Conservation (phyloP, 768 basidiomycete genomes). For the Amanita muscaria region DNA sequence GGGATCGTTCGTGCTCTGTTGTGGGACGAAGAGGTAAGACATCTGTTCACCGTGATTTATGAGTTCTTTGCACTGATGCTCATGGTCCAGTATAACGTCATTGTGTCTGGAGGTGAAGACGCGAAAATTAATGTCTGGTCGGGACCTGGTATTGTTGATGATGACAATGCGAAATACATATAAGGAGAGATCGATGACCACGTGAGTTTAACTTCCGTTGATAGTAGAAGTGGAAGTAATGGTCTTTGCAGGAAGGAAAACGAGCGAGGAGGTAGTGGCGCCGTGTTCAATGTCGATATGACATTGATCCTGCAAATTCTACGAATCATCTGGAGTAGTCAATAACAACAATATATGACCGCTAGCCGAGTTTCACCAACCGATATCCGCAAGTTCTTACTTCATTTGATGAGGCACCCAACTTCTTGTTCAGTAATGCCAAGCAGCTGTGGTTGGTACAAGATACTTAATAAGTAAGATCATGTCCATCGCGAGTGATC, state of each 20-base stretch:
- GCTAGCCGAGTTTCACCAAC: no score
- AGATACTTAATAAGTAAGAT: no score
- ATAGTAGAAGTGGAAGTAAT: neutral
- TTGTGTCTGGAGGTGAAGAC: conserved; percentile 47
- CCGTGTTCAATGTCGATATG: no score
- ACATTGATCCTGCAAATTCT: no score
- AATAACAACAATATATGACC: no score
- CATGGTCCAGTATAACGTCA: conserved; percentile 26
- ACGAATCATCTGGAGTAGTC: no score
- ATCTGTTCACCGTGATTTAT: neutral
- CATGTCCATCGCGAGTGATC: no score
- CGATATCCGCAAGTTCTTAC: no score
- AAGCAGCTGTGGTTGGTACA: no score
- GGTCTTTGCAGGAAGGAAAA: neutral
- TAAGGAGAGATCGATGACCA: conserved; percentile 3
- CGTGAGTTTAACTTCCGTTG: neutral
- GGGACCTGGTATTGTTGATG: conserved; percentile 18
- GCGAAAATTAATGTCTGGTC: conserved; percentile 36
- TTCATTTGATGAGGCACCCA: no score
- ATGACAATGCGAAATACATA: conserved; percentile 13
- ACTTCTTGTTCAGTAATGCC: no score
- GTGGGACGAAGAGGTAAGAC: conserved; percentile 45
- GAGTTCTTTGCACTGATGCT: neutral
- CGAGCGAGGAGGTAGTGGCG: conserved; percentile 6
- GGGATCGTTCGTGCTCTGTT: conserved; percentile 48